Evolutionary conservation across 2,329 filamentous ascomycete genomes (phyloP).

Genomic region (Grosmannia huntii): DNA sequence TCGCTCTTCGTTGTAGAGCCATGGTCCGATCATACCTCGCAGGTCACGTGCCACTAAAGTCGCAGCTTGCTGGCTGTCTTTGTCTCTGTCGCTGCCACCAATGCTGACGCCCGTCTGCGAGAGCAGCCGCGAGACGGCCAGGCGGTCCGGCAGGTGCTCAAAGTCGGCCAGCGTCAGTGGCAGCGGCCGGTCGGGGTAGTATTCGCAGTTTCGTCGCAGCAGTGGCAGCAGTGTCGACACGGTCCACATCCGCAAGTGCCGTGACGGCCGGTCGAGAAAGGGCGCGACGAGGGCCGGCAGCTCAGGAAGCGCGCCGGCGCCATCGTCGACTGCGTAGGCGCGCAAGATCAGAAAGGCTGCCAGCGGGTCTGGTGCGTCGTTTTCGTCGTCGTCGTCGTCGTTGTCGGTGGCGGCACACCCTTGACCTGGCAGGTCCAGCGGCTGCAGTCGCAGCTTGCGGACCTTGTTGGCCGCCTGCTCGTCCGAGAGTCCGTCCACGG

Average conservation of each 20-base stretch:
- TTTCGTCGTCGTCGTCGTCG: not conserved
- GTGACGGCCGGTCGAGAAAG: conserved; percentile 46
- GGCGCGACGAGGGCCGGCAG: conserved; percentile 55
- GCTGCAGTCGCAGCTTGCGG: conserved; percentile 48
- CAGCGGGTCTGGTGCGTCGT: conserved; percentile 20
- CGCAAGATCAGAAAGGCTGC: conserved; percentile 52
- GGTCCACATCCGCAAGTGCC: conserved; percentile 53
- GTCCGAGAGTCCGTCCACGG: conserved; percentile 47
- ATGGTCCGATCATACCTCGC: conserved; percentile 56
- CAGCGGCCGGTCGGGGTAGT: conserved; percentile 42
- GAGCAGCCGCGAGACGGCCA: conserved; percentile 49
- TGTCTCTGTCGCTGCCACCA: conserved; percentile 17
- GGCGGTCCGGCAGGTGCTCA: conserved; percentile 43
- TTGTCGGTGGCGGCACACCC: not conserved
- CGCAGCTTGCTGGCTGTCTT: not conserved
- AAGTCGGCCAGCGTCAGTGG: conserved; percentile 48
- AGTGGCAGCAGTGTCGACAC: conserved; percentile 57
- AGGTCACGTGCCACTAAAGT: conserved; percentile 47
- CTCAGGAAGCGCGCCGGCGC: conserved; percentile 59
- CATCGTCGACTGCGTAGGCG: conserved; percentile 54
- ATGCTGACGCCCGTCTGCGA: conserved; percentile 34
- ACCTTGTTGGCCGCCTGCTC: conserved; percentile 50
- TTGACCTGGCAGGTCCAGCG: conserved; percentile 34
- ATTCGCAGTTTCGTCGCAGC: conserved; percentile 55
- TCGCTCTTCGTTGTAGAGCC: conserved; percentile 53